Evolutionary conservation across 345 rosid genomes (phyloP).

Genomic region (Salix viminalis): DNA sequence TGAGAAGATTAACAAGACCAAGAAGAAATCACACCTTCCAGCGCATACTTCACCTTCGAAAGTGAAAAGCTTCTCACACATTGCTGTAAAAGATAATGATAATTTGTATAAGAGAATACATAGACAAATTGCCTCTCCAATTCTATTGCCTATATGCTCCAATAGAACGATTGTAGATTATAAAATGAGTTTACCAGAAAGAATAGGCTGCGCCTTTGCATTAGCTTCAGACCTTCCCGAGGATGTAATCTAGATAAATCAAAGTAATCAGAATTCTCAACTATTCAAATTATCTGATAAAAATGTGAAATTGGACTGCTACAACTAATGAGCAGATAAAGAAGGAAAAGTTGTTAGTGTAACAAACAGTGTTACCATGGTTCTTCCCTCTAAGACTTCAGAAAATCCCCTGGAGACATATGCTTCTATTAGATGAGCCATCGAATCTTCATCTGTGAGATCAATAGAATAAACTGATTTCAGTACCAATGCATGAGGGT

Average conservation of each 20-base stretch:
- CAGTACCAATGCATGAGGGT: background rate
- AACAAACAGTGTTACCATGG: conserved; percentile 45
- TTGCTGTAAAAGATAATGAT: conserved; percentile 44
- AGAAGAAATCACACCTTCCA: conserved; percentile 60
- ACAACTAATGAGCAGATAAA: conserved; percentile 4
- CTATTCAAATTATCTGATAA: background rate
- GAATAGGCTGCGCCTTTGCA: conserved; percentile 66
- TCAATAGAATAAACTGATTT: conserved; percentile 13
- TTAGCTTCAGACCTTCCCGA: conserved; percentile 76
- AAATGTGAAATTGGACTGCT: background rate
- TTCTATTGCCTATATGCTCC: background rate
- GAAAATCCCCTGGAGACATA: conserved; percentile 62
- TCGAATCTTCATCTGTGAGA: conserved; percentile 51
- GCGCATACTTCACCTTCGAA: conserved; percentile 79
- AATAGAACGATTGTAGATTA: conserved; percentile 7
- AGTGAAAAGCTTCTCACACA: conserved; percentile 62
- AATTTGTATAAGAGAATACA: conserved; percentile 11
- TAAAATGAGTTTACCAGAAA: conserved; percentile 48
- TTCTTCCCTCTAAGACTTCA: conserved; percentile 53
- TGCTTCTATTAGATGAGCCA: conserved; percentile 53
- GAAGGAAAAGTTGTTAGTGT: background rate
- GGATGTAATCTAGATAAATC: conserved; percentile 48
- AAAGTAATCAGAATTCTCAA: conserved; percentile 1
- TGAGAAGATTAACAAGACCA: background rate
- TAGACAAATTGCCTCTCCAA: background rate